Conservation (phyloP, 2,329 filamentous ascomycete species). For the Nothopassalora personata region DNA sequence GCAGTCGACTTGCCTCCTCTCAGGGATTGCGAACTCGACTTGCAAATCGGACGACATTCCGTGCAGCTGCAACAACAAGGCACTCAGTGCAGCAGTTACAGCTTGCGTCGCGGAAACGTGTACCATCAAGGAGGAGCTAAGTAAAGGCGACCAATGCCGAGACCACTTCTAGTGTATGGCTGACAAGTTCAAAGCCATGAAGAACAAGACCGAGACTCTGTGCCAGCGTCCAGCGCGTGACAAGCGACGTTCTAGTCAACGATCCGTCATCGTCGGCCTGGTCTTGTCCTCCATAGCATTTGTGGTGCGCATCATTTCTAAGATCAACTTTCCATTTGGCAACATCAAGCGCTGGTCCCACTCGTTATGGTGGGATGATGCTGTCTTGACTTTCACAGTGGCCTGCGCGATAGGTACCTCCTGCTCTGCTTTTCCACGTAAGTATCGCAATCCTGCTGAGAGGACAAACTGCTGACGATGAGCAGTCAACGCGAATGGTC, state of each 20-base stretch:
- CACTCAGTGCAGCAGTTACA: neutral
- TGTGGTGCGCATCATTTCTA: constrained; percentile 11
- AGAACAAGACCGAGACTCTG: constrained; percentile 12
- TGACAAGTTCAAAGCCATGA: constrained; percentile 5
- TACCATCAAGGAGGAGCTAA: constrained; percentile 7
- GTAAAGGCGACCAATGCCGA: neutral
- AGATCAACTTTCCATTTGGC: constrained; percentile 7
- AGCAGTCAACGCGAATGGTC: neutral
- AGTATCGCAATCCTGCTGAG: neutral
- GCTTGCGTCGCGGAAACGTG: constrained; percentile 8
- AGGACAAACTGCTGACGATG: neutral
- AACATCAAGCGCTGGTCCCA: neutral
- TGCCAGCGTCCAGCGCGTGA: constrained; percentile 10
- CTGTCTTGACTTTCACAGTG: constrained; percentile 13
- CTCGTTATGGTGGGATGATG: constrained; percentile 14
- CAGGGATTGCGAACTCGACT: constrained; percentile 5
- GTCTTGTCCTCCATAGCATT: constrained; percentile 7
- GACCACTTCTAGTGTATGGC: neutral
- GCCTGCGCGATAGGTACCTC: neutral
- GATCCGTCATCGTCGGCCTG: constrained; percentile 7
- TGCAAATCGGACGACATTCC: constrained; percentile 6
- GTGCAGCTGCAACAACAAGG: constrained; percentile 9
- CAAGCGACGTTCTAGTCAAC: neutral
- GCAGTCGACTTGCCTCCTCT: constrained; percentile 7
- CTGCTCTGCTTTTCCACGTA: constrained; percentile 3